Evolutionary conservation across 371 early-diverging fungal genomes (phyloP), one percentile per base, ranked within the genome.

Genomic region (Haplosporangium sp.): DNA sequence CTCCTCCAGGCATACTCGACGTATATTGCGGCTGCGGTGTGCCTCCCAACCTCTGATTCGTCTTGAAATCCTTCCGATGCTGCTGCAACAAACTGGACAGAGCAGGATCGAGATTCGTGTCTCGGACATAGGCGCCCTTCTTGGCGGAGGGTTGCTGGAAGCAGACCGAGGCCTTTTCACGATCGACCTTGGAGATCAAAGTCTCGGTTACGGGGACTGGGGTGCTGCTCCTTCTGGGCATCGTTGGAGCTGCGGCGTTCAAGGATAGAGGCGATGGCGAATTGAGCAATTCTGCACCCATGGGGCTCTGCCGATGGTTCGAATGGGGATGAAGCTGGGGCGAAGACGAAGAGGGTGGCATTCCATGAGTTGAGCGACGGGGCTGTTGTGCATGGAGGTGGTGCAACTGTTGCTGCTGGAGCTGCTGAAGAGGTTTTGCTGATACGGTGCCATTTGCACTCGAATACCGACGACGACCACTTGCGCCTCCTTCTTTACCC

Each of bases 11-110:
- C 48, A 47, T n/a, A 16, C 46, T 43, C 1, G 62, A 54, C 16
- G 56, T 51, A 12, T 62, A 23, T 36, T 29, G 62, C 40, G 53
- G 65, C 1, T 54, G 62, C 14, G 37, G 69, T 10, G 74, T 64
- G 7, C 69, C 66, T 12, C 75, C 66, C 5, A 76, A 57, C 6
- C 72, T 48, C 14, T 77, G 79, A 55, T 64, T 77, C 14, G 65
- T 67, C 54, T 54, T 77, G 18, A 64, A 72, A 36, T 77, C 79
- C 57, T 54, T 59, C n/a, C 79, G 68, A 18, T 77, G 79, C 36
- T 77, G 79, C 58, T 72, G 72, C 8, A 65, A 65, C 37, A 77
- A 46, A 50, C 62, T 71, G 29, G 79, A 67, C 23, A 77, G 40
- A 10, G 56, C 65, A 0, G 79, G 79, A 14, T 77, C 79, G 55